Evolutionary conservation across 2,329 filamentous ascomycete species (phyloP).

Genomic region (Alternaria angustiovoidea): DNA sequence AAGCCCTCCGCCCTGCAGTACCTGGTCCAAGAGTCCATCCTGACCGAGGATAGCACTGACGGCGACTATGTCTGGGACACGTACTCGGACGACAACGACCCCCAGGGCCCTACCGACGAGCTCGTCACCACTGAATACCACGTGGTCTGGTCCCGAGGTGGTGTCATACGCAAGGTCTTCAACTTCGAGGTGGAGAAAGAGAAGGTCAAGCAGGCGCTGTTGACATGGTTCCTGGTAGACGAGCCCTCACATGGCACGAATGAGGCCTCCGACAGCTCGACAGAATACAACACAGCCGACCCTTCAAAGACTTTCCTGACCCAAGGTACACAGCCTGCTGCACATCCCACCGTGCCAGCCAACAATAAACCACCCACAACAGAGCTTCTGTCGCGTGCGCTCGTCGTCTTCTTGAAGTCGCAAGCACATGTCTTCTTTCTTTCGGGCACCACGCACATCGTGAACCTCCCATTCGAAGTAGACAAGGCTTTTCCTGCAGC

Average conservation of each 20-base stretch:
- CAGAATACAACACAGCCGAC: conserved; percentile 24
- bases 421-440: conserved; percentile 95
- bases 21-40: conserved; percentile 80
- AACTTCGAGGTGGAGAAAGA: conserved; percentile 88
- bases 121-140: conserved; percentile 76
- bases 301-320: conserved; percentile 36
- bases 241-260: conserved; percentile 28
- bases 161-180: conserved; percentile 84
- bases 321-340: conserved; percentile 45
- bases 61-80: conserved; percentile 81
- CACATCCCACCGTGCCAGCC: conserved; percentile 33
- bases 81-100: conserved; percentile 56
- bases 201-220: conserved; percentile 81
- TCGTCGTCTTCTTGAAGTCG: conserved; percentile 90
- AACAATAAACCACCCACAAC: conserved; percentile 27
- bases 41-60: conserved; percentile 71
- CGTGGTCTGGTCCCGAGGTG: conserved; percentile 89
- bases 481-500: conserved; percentile 85
- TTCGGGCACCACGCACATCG: conserved; percentile 83
- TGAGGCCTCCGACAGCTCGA: conserved; percentile 14
- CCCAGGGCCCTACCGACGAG: conserved; percentile 73
- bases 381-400: conserved; percentile 60
- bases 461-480: conserved; percentile 94
- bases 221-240: conserved; percentile 77
- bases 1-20: conserved; percentile 84